These are phyloP conservation scores for Mycena galopus DNA, from an alignment of 768 basidiomycete genomes.

Conservation along the genomic window DNA sequence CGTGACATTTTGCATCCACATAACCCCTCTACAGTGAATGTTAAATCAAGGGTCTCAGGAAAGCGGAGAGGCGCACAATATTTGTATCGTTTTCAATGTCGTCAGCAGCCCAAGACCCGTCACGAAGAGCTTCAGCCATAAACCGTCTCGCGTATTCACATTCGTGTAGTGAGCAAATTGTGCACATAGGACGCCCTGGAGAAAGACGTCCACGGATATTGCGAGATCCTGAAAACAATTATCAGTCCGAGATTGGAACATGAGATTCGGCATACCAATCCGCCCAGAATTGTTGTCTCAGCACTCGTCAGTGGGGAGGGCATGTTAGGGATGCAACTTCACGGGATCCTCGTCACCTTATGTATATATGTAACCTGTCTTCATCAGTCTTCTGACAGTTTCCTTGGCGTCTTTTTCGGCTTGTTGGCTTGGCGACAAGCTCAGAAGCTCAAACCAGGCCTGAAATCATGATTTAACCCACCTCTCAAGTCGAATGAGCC, in stretches of 20 bases:
- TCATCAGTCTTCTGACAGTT: slow-evolving; percentile 21
- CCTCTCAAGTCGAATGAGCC: too few relatives aligned
- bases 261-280: background rate
- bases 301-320: background rate
- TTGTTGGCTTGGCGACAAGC: slow-evolving; percentile 24
- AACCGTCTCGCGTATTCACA: background rate
- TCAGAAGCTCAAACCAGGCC: slow-evolving; percentile 1
- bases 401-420: slow-evolving; percentile 10
- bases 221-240: background rate
- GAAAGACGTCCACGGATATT: background rate
- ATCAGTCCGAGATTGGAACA: background rate
- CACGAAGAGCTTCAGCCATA: background rate
- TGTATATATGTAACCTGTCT: background rate
- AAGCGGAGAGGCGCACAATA: background rate
- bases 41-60: background rate
- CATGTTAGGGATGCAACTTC: background rate
- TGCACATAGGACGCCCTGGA: too few relatives aligned
- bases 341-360: background rate
- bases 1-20: slow-evolving; percentile 4
- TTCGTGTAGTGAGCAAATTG: background rate
- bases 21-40: background rate
- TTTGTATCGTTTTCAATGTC: background rate
- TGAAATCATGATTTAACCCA: background rate
- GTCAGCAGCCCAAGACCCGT: background rate
- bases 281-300: background rate